Base-by-base conservation (phyloP, 306 rosid species). In the Prunus kanzakura region DNA sequence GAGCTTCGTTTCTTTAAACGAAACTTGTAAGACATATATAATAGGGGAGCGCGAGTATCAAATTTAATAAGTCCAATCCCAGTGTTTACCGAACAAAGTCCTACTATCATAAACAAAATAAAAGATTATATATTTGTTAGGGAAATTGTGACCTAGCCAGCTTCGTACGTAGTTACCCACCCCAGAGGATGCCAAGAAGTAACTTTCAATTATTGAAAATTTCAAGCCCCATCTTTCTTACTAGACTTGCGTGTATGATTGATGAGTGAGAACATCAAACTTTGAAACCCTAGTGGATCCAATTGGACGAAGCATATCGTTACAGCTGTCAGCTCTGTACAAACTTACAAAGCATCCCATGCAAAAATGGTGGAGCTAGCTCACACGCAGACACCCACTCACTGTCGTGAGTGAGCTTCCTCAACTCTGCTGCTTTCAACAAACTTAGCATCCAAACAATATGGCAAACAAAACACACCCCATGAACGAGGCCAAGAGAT, bases 331-430 rank as follows among this genome's bases (percentile, higher is more conserved):
- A 71, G 9, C 50, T 23, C 16, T 18, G 51, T 35, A 71, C 64
- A 54, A 71, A 13, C 22, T 35, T 8, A 13, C 22, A 32, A 55
- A 55, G 30, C 38, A 71, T 71, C 75, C 75, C 65, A 35, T 71
- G 32, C 35, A 71, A 71, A 69, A 41, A 29, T 63, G 67, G 67
- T 27, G 1, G 22, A 32, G 25, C 58, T 18, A n/a, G 35, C 13
- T 8, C 67, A 25, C 67, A 6, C 11, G 43, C 6, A 13, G 46
- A 63, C 67, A 15, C 45, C 16, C 67, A n/a, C 43, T 14, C 22
- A 64, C 25, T 64, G 69, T 64, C 69, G 15, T 64, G 50, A 5
- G 25, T 38, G 10, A 19, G 7, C n/a, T n/a, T 38, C 19, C 69
- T 6, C 15, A 30, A 38, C 9, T 38, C 43, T 38, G 25, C 69